Evolutionary conservation across 306 rosid species (phyloP).

Genomic region (Cyclanthera cordifolia): DNA sequence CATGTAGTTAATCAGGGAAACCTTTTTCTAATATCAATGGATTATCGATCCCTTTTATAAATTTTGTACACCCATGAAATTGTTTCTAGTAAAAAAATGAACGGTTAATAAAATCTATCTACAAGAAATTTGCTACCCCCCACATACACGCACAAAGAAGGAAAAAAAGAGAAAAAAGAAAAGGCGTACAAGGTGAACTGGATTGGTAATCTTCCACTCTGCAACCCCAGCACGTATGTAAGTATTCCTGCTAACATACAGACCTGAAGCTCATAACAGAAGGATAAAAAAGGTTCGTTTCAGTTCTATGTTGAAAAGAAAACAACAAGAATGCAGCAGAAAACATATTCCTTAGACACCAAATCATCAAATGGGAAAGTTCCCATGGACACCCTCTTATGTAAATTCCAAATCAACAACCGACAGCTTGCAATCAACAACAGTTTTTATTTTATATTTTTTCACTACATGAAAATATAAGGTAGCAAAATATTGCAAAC

Average conservation of each 20-base stretch:
- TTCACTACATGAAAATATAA: not conserved
- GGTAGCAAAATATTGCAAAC: not conserved
- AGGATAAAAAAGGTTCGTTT: too few species aligned
- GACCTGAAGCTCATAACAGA: constrained; percentile 36
- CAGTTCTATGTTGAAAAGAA: not conserved
- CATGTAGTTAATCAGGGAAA: too few species aligned
- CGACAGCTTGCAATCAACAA: not conserved
- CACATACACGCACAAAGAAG: too few species aligned
- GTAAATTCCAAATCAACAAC: not conserved
- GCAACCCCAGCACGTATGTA: constrained; percentile 87
- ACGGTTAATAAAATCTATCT: not conserved
- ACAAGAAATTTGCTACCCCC: not conserved
- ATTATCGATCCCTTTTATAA: too few species aligned
- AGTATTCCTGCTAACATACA: constrained; percentile 91
- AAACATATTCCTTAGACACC: not conserved
- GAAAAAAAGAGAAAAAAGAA: not conserved
- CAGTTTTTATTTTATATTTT: not conserved
- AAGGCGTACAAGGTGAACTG: constrained; percentile 72
- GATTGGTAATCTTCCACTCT: constrained; percentile 83
- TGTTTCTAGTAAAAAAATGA: too few species aligned
- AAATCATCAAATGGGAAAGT: not conserved
- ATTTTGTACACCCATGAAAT: too few species aligned
- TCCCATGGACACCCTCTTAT: not conserved
- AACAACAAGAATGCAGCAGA: not conserved
- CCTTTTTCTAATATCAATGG: too few species aligned